A percentile compares a stretch with the other conserved stretches of the same genome.
phyloP scores from a whole-genome alignment of 2,329 filamentous ascomycete genomes.

The Dothidotthia symphoricarpi region DNA sequence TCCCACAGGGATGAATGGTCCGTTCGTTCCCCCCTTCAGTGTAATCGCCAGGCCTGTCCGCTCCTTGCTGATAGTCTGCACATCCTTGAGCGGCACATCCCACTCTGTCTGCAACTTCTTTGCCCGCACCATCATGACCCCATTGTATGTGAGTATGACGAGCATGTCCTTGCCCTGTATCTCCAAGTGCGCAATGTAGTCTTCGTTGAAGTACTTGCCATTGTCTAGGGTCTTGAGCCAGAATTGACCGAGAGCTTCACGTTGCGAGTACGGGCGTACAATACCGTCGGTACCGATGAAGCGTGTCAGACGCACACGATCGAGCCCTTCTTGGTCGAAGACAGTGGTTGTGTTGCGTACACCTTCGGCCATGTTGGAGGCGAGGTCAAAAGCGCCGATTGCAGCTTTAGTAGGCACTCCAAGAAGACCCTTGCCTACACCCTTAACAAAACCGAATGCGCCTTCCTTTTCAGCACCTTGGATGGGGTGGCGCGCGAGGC shows the following conservation, averaged over 20 bases:
- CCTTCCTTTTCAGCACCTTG: constrained; percentile 97
- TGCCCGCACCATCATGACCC: constrained; percentile 86
- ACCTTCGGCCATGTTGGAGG: constrained; percentile 93
- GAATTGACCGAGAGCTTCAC: constrained; percentile 93
- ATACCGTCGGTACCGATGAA: constrained; percentile 92
- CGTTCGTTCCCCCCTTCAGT: constrained; percentile 85
- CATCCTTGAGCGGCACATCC: constrained; percentile 93
- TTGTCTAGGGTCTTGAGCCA: constrained; percentile 99
- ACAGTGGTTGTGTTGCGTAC: constrained; percentile 98
- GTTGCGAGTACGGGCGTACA: constrained; percentile 88
- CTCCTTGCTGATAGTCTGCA: constrained; percentile 97
- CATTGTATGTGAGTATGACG: constrained; percentile 58
- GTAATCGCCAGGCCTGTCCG: constrained; percentile 87
- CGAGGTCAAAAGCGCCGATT: constrained; percentile 94
- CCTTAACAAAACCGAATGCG: constrained; percentile 92
- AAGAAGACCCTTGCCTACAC: constrained; percentile 89
- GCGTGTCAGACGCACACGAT: constrained; percentile 87
- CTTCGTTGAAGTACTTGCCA: constrained; percentile 95
- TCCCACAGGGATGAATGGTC: constrained; percentile 90
- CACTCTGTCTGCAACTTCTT: constrained; percentile 86
- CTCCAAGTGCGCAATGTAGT: constrained; percentile 95
- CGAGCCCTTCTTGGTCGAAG: constrained; percentile 90
- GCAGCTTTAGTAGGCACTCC: constrained; percentile 96
- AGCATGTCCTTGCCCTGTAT: constrained; percentile 88
- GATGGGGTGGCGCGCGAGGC: constrained; percentile 86